Percentiles rank a stretch among this genome's conserved stretches.
These are phyloP conservation scores for Hypoxylon sp. DNA, from an alignment of 2,329 filamentous ascomycete species.

Conservation along the genomic window DNA sequence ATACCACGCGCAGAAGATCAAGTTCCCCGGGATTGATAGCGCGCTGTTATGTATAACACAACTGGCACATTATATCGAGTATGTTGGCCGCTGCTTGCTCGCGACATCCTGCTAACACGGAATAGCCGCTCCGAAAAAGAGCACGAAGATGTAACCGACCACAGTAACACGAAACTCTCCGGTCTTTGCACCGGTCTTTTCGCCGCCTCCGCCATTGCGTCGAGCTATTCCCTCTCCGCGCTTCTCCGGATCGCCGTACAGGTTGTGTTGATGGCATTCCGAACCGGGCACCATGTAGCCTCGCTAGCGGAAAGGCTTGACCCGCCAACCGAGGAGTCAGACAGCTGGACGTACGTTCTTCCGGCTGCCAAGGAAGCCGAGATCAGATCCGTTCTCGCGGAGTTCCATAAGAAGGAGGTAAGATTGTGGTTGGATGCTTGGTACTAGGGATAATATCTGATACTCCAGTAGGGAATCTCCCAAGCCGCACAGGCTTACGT, in stretches of 20 bases:
- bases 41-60: slow-evolving; percentile 71
- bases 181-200: slow-evolving; percentile 75
- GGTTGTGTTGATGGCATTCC: slow-evolving; percentile 71
- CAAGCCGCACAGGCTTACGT: slow-evolving; percentile 59
- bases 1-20: slow-evolving; percentile 65
- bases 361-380: slow-evolving; percentile 61
- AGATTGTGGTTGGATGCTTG: slow-evolving; percentile 27
- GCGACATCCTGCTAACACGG: slow-evolving; percentile 41
- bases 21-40: slow-evolving; percentile 70
- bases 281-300: slow-evolving; percentile 65
- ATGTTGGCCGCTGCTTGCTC: slow-evolving; percentile 40
- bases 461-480: slow-evolving; percentile 49
- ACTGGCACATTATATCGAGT: slow-evolving; percentile 74
- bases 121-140: slow-evolving; percentile 61
- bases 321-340: slow-evolving; percentile 53
- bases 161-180: slow-evolving; percentile 62
- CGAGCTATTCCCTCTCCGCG: slow-evolving; percentile 66
- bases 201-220: slow-evolving; percentile 72
- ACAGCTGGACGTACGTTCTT: slow-evolving; percentile 73
- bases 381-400: slow-evolving; percentile 58
- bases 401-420: slow-evolving; percentile 66
- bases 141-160: slow-evolving; percentile 59
- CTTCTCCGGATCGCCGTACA: slow-evolving; percentile 70
- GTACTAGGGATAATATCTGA: slow-evolving; percentile 7
- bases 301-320: slow-evolving; percentile 57